Base-by-base conservation (phyloP, 306 rosid species). In the Senna tora region DNA sequence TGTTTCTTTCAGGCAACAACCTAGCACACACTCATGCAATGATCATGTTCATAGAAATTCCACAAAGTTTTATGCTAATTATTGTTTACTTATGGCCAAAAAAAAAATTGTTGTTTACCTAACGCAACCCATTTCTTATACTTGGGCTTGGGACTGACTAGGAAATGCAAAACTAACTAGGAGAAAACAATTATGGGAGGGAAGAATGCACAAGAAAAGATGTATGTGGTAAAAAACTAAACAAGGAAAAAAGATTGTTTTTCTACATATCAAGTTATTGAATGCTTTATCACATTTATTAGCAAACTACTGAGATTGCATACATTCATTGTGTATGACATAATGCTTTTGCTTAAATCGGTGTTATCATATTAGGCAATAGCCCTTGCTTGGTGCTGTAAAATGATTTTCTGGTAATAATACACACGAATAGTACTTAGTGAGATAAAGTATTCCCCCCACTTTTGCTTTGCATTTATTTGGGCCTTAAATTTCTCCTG, bases 131-230 rank as follows among this genome's bases (percentile, higher is more conserved):
- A 1, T 25, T 1, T 25, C 30, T 25, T 25, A 1, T 25, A 25
- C 1, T 25, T 3, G 3, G 1, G 30, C 30, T 25, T 25, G 3
- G 3, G 30, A 25, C 3, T 25, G 30, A 3, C 30, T 25, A 25
- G 1, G 30, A 25, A 25, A 25, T 1, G 3, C 30, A 25, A 25
- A 25, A 1, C 64, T 69, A 64, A 69, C 63, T 2, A 4, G 65
- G 46, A 69, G 20, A 68, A 62, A 41, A 34, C 60, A 68, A 25
- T 30, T 55, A 56, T 21, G 67, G 50, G 75, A 50, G 20, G 52
- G 62, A 56, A 45, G 32, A 50, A 25, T 52, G 16, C 20, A 52
- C 30, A 59, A 43, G 15, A 41, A 74, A 69, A 43, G 21, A 69
- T 49, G 19, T 5, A 17, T 70, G 8, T 65, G 39, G 63, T 41